Evolutionary conservation across 805 yeast species (phyloP).

Genomic region (Ogataea saltuana): DNA sequence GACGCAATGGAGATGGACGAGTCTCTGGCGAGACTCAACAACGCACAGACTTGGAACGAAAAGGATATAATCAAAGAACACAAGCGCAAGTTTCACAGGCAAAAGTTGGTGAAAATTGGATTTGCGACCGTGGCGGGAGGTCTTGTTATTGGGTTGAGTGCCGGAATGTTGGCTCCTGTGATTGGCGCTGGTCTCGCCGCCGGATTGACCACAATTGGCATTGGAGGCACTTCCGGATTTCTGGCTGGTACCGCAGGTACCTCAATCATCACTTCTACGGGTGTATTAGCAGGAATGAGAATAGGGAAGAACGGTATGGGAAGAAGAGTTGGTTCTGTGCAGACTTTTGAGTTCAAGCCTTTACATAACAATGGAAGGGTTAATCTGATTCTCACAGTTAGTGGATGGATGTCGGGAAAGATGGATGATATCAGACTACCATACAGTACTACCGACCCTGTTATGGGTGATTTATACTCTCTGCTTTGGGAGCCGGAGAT

Average conservation of each 20-base stretch:
- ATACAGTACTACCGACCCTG: constrained; percentile 94
- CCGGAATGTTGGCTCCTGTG: constrained; percentile 94
- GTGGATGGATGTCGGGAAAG: constrained; percentile 97
- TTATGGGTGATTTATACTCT: constrained; percentile 94
- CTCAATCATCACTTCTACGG: constrained; percentile 87
- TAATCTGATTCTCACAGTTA: constrained; percentile 81
- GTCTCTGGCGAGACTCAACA: constrained; percentile 33
- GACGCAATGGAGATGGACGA: constrained; percentile 86
- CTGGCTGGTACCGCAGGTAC: constrained; percentile 97
- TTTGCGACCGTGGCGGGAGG: constrained; percentile 97
- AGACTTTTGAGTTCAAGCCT: constrained; percentile 92
- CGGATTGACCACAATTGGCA: constrained; percentile 92
- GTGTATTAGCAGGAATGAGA: constrained; percentile 86
- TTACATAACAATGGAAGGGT: constrained; percentile 88
- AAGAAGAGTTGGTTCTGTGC: constrained; percentile 84
- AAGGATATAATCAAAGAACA: constrained; percentile 66
- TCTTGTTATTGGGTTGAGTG: constrained; percentile 88
- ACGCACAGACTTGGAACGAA: constrained; percentile 69
- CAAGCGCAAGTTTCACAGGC: constrained; percentile 62
- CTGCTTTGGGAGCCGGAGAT: constrained; percentile 97
- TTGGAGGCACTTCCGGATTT: constrained; percentile 89
- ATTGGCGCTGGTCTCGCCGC: constrained; percentile 99
- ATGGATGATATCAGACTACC: constrained; percentile 96
- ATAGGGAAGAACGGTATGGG: constrained; percentile 87
- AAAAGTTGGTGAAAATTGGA: constrained; percentile 83